Conservation (phyloP, 2,329 filamentous ascomycete species). For the Chalara sp. region DNA sequence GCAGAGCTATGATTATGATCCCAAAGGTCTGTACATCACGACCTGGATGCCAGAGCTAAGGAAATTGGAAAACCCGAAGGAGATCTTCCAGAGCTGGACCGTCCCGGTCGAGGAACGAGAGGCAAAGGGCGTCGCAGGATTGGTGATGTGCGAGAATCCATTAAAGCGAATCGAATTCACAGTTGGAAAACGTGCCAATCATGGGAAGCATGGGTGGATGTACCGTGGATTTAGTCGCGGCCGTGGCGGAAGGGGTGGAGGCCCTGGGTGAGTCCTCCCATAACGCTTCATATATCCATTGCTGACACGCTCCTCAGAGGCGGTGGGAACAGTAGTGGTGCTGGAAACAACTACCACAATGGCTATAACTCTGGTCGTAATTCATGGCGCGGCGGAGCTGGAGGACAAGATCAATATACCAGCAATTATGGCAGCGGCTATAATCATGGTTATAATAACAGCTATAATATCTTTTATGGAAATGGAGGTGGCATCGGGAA, state of each 20-base stretch:
- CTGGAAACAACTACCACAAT: too few relatives aligned
- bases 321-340: too few relatives aligned
- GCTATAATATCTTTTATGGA: too few relatives aligned
- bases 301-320: too few relatives aligned
- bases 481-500: too few relatives aligned
- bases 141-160: background rate
- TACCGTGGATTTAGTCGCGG: background rate
- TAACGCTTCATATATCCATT: too few relatives aligned
- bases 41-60: slow-evolving; percentile 66
- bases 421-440: too few relatives aligned
- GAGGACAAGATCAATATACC: too few relatives aligned
- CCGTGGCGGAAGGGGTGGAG: background rate
- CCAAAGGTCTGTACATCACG: slow-evolving; percentile 61
- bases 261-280: too few relatives aligned
- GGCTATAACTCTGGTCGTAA: too few relatives aligned
- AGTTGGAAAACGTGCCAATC: background rate
- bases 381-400: too few relatives aligned
- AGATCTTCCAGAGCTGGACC: slow-evolving; percentile 67
- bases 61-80: slow-evolving; percentile 34
- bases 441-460: too few relatives aligned
- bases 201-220: background rate
- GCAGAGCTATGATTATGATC: slow-evolving; percentile 72
- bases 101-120: slow-evolving; percentile 49
- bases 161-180: background rate
- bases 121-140: slow-evolving; percentile 26